phyloP scores from a whole-genome alignment of 2,329 filamentous ascomycete species.

The Diplodia corticola region DNA sequence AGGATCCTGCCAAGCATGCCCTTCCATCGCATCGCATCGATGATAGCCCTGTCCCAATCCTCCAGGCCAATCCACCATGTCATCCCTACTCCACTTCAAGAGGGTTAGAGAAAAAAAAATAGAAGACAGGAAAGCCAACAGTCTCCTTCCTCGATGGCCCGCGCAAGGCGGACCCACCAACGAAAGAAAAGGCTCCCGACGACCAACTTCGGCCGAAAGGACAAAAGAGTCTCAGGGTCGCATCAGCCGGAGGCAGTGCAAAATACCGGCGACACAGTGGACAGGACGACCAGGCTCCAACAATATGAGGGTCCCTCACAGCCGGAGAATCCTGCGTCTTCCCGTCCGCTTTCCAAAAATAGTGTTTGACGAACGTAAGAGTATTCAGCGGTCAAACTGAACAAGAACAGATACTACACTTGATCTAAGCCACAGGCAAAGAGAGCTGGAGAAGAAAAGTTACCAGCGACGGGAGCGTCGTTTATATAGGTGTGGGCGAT shows the following conservation, averaged over 20 bases:
- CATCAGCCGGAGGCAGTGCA: constrained; percentile 13
- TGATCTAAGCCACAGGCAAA: constrained; percentile 1
- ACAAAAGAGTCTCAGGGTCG: not conserved
- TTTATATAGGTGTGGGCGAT: not conserved
- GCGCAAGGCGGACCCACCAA: not conserved
- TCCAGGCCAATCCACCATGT: not conserved
- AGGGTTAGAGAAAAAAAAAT: not conserved
- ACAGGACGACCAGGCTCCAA: not conserved
- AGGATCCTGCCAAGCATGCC: not conserved
- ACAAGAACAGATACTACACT: constrained; percentile 13
- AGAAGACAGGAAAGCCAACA: not conserved
- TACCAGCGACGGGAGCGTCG: not conserved
- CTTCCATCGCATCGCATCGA: not conserved
- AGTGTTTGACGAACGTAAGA: not conserved
- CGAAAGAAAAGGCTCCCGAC: not conserved
- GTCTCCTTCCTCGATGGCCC: not conserved
- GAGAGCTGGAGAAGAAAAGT: not conserved
- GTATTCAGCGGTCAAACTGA: constrained; percentile 4
- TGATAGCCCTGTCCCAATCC: not conserved
- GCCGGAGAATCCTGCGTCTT: not conserved
- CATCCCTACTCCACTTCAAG: not conserved
- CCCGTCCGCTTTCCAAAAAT: not conserved
- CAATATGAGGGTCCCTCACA: not conserved
- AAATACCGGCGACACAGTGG: not conserved
- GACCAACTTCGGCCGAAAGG: not conserved